A percentile compares a stretch with the other conserved stretches of the same genome.
These are phyloP conservation scores for Capsicum pubescens DNA, from an alignment of 257 asterid species.

Conservation along the genomic window DNA sequence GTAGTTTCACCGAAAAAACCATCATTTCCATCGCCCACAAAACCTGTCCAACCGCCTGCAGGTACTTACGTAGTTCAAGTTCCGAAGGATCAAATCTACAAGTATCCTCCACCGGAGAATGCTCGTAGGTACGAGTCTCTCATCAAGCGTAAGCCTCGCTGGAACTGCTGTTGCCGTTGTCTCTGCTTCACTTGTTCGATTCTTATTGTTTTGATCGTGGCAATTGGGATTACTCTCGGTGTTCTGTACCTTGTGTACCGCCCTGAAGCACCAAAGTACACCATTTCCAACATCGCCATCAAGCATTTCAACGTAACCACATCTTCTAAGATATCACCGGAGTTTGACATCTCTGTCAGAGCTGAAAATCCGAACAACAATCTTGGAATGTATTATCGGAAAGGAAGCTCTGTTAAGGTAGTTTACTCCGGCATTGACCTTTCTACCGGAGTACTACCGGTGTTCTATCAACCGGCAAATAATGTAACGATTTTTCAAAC, in stretches of 20 bases:
- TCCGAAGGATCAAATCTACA: slow-evolving; percentile 51
- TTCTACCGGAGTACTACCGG: slow-evolving; percentile 68
- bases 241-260: slow-evolving; percentile 72
- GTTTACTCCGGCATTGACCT: slow-evolving; percentile 50
- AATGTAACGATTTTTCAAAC: slow-evolving; percentile 64
- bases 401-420: slow-evolving; percentile 52
- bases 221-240: slow-evolving; percentile 71
- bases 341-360: slow-evolving; percentile 60
- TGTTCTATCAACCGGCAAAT: slow-evolving; percentile 66
- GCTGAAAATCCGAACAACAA: slow-evolving; percentile 76
- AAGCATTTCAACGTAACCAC: slow-evolving; percentile 62
- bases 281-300: slow-evolving; percentile 49
- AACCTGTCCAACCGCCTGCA: slow-evolving; percentile 31
- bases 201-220: slow-evolving; percentile 46
- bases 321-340: slow-evolving; percentile 56
- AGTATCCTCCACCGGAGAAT: slow-evolving; percentile 49
- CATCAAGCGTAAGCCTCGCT: slow-evolving; percentile 41
- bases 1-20: slow-evolving; percentile 2
- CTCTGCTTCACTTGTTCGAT: slow-evolving; percentile 53
- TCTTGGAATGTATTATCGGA: slow-evolving; percentile 59
- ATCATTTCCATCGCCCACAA: neutral
- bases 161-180: slow-evolving; percentile 63
- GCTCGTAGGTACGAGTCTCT: slow-evolving; percentile 44
- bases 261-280: slow-evolving; percentile 67
- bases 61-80: slow-evolving; percentile 49